Conservation (phyloP, 495 filamentous ascomycete genomes). For the Neurospora intermedia region DNA sequence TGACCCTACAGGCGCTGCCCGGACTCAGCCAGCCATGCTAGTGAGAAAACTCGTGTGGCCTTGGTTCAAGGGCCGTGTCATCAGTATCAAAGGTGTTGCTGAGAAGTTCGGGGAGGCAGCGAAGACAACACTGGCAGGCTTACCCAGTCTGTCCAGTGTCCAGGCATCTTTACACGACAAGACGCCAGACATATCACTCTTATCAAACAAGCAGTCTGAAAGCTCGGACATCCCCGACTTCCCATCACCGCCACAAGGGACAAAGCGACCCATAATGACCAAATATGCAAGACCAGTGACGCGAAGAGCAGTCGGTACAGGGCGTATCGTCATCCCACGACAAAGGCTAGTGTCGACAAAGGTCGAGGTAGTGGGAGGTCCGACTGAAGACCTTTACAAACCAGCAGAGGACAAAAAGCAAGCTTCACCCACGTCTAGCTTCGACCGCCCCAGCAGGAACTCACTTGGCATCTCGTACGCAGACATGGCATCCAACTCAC, state of each 20-base stretch:
- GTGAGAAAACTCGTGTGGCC: slow-evolving; percentile 15
- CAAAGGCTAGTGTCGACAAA: not conserved
- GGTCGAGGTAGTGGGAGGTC: not conserved
- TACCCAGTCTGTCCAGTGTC: slow-evolving; percentile 6
- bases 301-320: not conserved
- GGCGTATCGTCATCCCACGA: not conserved
- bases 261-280: not conserved
- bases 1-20: not conserved
- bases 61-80: slow-evolving; percentile 10
- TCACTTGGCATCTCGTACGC: slow-evolving; percentile 26
- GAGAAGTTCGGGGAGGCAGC: slow-evolving; percentile 1
- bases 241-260: not conserved
- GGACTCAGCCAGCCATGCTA: not conserved
- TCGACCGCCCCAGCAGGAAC: slow-evolving; percentile 6
- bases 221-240: not conserved
- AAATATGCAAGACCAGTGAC: not conserved
- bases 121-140: slow-evolving; percentile 2
- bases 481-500: slow-evolving; percentile 15
- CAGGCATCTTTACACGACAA: slow-evolving; percentile 11
- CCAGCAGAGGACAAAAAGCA: not conserved
- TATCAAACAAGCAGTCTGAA: not conserved
- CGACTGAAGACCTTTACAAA: not conserved
- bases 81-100: not conserved
- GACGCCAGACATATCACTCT: not conserved
- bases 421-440: not conserved